Evolutionary conservation across 805 yeast genomes (phyloP).

Genomic region (Metschnikowia matae): DNA sequence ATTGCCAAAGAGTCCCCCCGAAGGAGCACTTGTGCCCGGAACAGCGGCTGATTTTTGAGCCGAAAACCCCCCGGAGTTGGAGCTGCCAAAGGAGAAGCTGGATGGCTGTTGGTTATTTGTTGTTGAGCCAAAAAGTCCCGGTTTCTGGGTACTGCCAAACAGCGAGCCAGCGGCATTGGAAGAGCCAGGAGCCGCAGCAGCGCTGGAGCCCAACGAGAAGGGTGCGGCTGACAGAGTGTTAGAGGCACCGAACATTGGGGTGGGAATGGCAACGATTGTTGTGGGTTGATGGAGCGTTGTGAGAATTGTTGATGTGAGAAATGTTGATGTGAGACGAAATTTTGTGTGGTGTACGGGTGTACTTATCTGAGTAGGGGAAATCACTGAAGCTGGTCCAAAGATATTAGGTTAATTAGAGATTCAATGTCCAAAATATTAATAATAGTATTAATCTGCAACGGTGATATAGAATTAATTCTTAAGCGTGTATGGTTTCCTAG

Average conservation of each 20-base stretch:
- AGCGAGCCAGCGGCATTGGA: slow-evolving; percentile 8
- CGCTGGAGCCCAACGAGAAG: slow-evolving; percentile 10
- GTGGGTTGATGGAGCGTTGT: slow-evolving; percentile 1
- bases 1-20: slow-evolving; percentile 12
- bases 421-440: no score
- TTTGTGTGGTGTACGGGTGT: slow-evolving; percentile 6
- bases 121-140: slow-evolving; percentile 12
- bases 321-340: slow-evolving; percentile 4
- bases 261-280: neutral
- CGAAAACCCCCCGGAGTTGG: slow-evolving; percentile 11
- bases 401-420: no score
- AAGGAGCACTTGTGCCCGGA: slow-evolving; percentile 1
- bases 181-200: slow-evolving; percentile 5
- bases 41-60: slow-evolving; percentile 10
- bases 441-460: no score
- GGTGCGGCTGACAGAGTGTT: slow-evolving; percentile 6
- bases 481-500: no score
- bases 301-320: slow-evolving; percentile 2
- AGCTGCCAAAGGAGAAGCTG: neutral
- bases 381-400: neutral
- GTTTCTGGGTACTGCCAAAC: slow-evolving; percentile 11
- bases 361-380: neutral
- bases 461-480: no score
- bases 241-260: slow-evolving; percentile 16
- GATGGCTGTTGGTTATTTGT: neutral